Conservation (phyloP, 2,329 filamentous ascomycete species). For the Thermothelomyces thermophilus region DNA sequence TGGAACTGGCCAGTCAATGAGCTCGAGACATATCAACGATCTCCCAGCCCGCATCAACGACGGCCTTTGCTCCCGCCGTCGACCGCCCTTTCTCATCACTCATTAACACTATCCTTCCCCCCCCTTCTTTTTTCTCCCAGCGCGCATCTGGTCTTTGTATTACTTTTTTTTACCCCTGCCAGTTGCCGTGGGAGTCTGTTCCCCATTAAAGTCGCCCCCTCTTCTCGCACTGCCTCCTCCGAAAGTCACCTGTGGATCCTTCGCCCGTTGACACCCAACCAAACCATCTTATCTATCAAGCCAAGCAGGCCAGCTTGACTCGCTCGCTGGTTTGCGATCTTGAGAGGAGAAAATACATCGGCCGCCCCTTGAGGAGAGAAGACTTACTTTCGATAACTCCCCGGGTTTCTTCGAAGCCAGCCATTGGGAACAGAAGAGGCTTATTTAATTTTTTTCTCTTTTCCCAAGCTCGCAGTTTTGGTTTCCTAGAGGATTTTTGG, state of each 20-base stretch:
- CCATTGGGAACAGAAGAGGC: slow-evolving; percentile 21
- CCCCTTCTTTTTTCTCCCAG: slow-evolving; percentile 5
- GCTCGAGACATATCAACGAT: slow-evolving; percentile 26
- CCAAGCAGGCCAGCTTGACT: slow-evolving; percentile 32
- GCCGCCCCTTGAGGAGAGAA: no score
- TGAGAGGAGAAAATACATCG: no score
- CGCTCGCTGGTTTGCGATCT: slow-evolving; percentile 45
- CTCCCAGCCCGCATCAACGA: slow-evolving; percentile 20
- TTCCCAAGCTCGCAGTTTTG: slow-evolving; percentile 22
- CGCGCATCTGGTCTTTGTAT: slow-evolving; percentile 12
- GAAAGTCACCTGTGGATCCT: slow-evolving; percentile 14
- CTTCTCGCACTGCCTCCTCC: slow-evolving; percentile 8
- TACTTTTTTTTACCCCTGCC: no score
- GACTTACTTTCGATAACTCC: no score
- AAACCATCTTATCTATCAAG: slow-evolving; percentile 2
- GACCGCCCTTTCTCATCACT: slow-evolving; percentile 24
- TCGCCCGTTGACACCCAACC: slow-evolving; percentile 19
- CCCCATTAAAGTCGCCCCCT: slow-evolving; percentile 6
- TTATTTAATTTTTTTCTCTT: neutral
- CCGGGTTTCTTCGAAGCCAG: slow-evolving; percentile 21
- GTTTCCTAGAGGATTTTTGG: slow-evolving; percentile 7
- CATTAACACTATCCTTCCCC: slow-evolving; percentile 21
- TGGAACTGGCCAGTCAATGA: slow-evolving; percentile 14
- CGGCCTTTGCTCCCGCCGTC: slow-evolving; percentile 19
- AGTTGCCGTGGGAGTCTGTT: slow-evolving; percentile 15